Base-by-base conservation (phyloP, 208 protist species). In the Acanthamoeba culbertsoni region DNA sequence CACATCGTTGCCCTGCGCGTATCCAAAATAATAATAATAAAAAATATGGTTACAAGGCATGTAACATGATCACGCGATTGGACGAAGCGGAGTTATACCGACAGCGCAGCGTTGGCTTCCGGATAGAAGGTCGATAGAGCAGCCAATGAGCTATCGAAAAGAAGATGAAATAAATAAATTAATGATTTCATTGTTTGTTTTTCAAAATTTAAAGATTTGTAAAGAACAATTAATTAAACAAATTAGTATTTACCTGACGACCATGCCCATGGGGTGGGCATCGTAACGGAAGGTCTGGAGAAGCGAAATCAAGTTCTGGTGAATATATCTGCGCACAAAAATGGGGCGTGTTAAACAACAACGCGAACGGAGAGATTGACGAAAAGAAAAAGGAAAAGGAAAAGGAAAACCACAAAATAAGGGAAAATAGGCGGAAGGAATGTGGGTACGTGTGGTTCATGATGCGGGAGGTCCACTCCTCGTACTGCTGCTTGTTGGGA, bases 231-330 rank as follows among this genome's bases (percentile, higher is more conserved):
- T n/a, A n/a, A n/a, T n/a, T n/a, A n/a, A n/a, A n/a, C n/a, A n/a
- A n/a, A n/a, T n/a, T n/a, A n/a, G n/a, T n/a, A n/a, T n/a, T n/a
- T 6, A 59, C 57, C 43, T 79, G 26, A 96, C 88, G 5, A 96
- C 43, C 96, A 97, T 97, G 40, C 95, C 95, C 96, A 97, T 97
- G 37, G 96, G 96, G 88, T 97, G 96, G 12, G 96, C 93, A 53
- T 97, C 94, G 88, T 97, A 96, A 89, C 96, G 95, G 73, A 97
- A 97, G 12, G 88, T 95, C 82, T 96, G 89, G 93, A 97, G 95
- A 42, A 97, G 65, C n/a, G 42, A 86, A 28, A 95, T 93, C 28
- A 97, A 59, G 94, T 97, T 95, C 57, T 97, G 95, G 42, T 97
- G 95, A 12, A 97, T 93, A 43, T 82, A 82, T 2, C 71, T 82